Evolutionary conservation across 108 stramenopile species (phyloP).

Genomic region (Cyclotella kingstonii): DNA sequence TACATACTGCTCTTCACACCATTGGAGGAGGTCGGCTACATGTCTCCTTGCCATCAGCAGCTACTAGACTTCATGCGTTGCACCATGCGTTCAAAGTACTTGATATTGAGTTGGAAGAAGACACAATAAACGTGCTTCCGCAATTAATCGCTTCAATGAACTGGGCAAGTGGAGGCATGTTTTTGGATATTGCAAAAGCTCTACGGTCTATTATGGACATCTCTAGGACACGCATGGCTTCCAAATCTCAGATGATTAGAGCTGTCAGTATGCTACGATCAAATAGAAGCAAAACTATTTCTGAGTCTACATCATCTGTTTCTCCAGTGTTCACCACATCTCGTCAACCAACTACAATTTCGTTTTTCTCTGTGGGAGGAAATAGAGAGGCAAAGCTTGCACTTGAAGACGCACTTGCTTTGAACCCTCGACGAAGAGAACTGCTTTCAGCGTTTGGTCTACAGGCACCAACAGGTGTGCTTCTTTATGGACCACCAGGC

Average conservation of each 20-base stretch:
- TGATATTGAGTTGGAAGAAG: slow-evolving; percentile 36
- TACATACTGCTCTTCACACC: slow-evolving; percentile 44
- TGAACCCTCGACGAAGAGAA: slow-evolving; percentile 52
- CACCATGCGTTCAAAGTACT: slow-evolving; percentile 39
- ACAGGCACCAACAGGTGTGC: slow-evolving; percentile 65
- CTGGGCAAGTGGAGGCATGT: slow-evolving; percentile 55
- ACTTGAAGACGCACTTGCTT: slow-evolving; percentile 69
- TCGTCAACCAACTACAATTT: not conserved
- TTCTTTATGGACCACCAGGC: slow-evolving; percentile 80
- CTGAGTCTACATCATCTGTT: slow-evolving; percentile 4
- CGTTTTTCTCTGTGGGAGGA: slow-evolving; percentile 71
- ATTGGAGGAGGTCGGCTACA: slow-evolving; percentile 54
- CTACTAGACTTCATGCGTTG: slow-evolving; percentile 53
- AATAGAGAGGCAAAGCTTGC: slow-evolving; percentile 73
- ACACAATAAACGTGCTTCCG: slow-evolving; percentile 40
- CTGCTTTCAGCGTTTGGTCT: slow-evolving; percentile 57
- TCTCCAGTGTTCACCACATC: slow-evolving; percentile 13
- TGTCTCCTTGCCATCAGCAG: slow-evolving; percentile 49
- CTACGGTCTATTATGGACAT: slow-evolving; percentile 17
- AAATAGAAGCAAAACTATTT: not conserved
- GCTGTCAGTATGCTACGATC: slow-evolving; percentile 31
- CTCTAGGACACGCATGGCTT: slow-evolving; percentile 9
- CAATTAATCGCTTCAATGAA: slow-evolving; percentile 51
- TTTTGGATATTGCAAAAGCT: slow-evolving; percentile 44
- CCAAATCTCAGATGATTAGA: slow-evolving; percentile 37